Percentiles rank a stretch among this genome's conserved stretches.
phyloP scores from a whole-genome alignment of 179 eudicot species.

The Vitellaria paradoxa region DNA sequence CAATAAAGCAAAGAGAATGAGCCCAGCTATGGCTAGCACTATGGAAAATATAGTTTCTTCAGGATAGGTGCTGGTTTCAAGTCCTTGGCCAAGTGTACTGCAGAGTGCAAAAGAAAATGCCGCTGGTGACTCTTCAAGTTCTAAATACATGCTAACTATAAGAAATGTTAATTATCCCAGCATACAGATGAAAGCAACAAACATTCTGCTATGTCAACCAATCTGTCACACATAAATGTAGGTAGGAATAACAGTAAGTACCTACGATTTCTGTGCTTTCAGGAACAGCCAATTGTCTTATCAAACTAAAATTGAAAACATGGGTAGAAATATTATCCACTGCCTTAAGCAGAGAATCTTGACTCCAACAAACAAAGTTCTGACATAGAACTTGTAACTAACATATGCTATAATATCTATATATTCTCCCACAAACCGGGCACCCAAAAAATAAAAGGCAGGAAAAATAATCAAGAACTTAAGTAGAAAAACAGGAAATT shows the following conservation, averaged over 20 bases:
- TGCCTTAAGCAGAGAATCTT: too few relatives aligned
- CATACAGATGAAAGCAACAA: not conserved
- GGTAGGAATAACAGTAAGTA: too few relatives aligned
- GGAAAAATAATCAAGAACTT: not conserved
- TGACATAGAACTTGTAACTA: too few relatives aligned
- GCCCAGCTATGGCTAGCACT: constrained; percentile 79
- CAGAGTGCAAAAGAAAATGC: constrained; percentile 10
- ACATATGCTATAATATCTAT: too few relatives aligned
- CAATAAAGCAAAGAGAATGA: constrained; percentile 81
- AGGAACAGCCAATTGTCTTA: too few relatives aligned
- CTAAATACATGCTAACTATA: not conserved
- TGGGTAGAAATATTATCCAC: too few relatives aligned
- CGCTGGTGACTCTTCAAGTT: not conserved
- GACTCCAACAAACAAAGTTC: too few relatives aligned
- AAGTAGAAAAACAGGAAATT: not conserved
- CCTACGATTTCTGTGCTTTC: too few relatives aligned
- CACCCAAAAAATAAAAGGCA: not conserved
- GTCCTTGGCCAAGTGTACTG: constrained; percentile 97
- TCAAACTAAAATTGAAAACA: too few relatives aligned
- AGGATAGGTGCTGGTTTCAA: constrained; percentile 84
- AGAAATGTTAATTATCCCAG: not conserved
- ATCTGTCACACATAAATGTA: not conserved
- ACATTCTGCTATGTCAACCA: not conserved
- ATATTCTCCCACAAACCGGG: too few relatives aligned
- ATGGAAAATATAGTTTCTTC: constrained; percentile 88